Evolutionary conservation across 73 alveolate species (phyloP), one percentile per base, ranked within the genome.

Genomic region (Symbiodinium pilosum): DNA sequence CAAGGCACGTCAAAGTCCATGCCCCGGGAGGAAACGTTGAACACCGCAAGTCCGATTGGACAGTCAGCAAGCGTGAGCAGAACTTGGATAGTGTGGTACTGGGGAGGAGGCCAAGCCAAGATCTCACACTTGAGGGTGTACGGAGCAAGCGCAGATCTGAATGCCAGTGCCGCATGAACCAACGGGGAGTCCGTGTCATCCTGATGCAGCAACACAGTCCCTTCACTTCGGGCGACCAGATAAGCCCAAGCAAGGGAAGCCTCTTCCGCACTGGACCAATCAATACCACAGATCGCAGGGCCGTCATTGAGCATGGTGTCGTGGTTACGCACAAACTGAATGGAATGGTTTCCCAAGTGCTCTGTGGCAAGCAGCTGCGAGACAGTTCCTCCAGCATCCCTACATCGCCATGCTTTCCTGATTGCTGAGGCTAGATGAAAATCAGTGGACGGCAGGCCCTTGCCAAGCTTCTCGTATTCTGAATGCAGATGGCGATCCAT

Each of bases 301-400:
- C 97, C 97, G 9, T 91, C 97, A 38, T 91, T 91, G 28, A 91
- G 77, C 97, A 91, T 91, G 81, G 97, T 91, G 97, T 91, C 97
- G 97, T 91, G 97, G 52, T 91, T 91, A 40, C 97, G 87, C 81
- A 91, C 97, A 43, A 91, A 91, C 88, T 91, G 97, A 5, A 91
- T 43, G 36, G 97, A 42, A 43, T 71, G 81, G 89, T 52, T 43
- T 1, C 89, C 87, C 89, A 91, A 18, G 56, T 41, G 87, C 40
- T 91, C 97, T 28, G 52, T 36, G 0, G 97, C 97, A 85, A 42
- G 52, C 89, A 91, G 36, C 77, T 43, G 77, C 6, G 97, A 41
- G 28, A 86, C 42, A 30, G 43, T 7, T 16, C 77, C 38, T 21
- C 97, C 97, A 1, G 81, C 97, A 34, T 91, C 77, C 42, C 30